Conservation (phyloP, 768 basidiomycete genomes). For the Russula compacta region DNA sequence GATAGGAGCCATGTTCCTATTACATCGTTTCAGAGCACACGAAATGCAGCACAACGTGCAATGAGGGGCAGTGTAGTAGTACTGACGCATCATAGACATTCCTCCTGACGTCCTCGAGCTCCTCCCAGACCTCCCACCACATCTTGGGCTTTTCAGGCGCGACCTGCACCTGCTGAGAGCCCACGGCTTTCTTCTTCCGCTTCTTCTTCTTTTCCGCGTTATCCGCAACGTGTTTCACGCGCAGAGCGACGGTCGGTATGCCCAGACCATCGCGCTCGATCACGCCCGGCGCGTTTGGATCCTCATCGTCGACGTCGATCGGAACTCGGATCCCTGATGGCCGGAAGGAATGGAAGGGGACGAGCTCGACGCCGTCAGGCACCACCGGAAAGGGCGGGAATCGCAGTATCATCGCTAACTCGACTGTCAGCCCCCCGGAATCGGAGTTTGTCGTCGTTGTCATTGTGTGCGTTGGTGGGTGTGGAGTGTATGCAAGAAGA, state of each 20-base stretch:
- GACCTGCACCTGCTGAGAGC: conserved; percentile 19
- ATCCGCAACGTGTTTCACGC: conserved; percentile 45
- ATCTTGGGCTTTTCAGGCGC: conserved; percentile 25
- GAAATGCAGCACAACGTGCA: no score
- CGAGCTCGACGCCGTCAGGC: conserved; percentile 39
- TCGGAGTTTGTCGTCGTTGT: background rate
- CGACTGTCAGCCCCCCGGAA: background rate
- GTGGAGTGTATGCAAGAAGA: background rate
- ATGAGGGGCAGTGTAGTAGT: conserved; percentile 28
- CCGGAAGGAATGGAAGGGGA: conserved; percentile 49
- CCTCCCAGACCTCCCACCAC: conserved; percentile 73
- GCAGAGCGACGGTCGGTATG: conserved; percentile 53
- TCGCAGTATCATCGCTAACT: conserved; percentile 18
- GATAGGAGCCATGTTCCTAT: conserved; percentile 36
- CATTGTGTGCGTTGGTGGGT: background rate
- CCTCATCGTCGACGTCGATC: conserved; percentile 28
- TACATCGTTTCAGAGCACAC: no score
- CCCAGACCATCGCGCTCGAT: conserved; percentile 58
- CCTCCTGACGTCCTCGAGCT: conserved; percentile 42
- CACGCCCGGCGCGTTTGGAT: background rate
- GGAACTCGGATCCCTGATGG: conserved; percentile 49
- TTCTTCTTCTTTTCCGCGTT: conserved; percentile 47
- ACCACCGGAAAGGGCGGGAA: conserved; percentile 43
- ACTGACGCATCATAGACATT: conserved; percentile 33
- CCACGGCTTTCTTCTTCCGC: conserved; percentile 36